Conservation (phyloP, 176 grass and related monocot genomes). For the Elaeis guineensis region DNA sequence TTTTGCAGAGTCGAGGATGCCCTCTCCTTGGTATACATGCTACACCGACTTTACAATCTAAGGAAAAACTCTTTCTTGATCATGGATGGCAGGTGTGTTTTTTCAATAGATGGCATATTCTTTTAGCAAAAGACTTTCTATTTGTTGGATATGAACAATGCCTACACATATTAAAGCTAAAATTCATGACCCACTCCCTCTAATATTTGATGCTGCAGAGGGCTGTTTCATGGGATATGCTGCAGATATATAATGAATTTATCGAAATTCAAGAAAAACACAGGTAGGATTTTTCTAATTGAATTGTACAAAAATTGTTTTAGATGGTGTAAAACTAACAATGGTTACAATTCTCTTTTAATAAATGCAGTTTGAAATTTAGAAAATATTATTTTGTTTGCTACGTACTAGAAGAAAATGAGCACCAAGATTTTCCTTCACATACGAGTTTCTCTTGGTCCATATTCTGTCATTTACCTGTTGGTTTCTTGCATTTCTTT, state of each 20-base stretch:
- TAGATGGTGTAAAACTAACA: conserved; percentile 3
- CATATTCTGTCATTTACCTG: too few species aligned
- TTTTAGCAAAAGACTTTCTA: too few species aligned
- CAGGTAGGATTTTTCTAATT: conserved; percentile 36
- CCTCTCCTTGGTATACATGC: conserved; percentile 86
- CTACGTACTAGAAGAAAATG: too few species aligned
- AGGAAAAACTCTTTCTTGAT: conserved; percentile 77
- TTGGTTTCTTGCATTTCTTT: neutral
- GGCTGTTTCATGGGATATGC: conserved; percentile 82
- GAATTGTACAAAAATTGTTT: too few species aligned
- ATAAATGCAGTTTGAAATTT: too few species aligned
- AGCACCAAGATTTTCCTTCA: too few species aligned
- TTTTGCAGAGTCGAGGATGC: conserved; percentile 82
- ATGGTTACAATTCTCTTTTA: neutral
- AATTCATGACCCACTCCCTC: neutral
- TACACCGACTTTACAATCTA: conserved; percentile 73
- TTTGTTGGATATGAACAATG: too few species aligned
- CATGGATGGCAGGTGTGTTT: conserved; percentile 72
- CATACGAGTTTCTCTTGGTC: too few species aligned
- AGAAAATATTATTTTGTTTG: too few species aligned
- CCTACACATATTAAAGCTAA: too few species aligned
- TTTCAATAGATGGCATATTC: neutral
- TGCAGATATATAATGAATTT: conserved; percentile 90
- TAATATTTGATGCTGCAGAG: conserved; percentile 38
- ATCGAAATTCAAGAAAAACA: conserved; percentile 71